Conservation (phyloP, 192 early-diverging fungal species). For the Chytriomyces confervae region DNA sequence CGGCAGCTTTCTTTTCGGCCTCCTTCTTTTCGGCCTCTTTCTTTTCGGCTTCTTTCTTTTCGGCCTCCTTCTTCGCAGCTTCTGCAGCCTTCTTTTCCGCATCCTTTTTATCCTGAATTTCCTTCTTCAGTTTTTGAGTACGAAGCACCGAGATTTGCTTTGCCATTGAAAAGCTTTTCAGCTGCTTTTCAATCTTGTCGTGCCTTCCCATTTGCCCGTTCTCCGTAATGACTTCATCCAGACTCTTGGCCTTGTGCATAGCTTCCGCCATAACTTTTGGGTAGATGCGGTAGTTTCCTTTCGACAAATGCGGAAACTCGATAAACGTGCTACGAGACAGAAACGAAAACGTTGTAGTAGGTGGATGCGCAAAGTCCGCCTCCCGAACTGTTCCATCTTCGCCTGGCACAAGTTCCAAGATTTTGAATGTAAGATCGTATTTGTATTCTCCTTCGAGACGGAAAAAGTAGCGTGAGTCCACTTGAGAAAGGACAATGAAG, state of each 20-base stretch:
- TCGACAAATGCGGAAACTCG: conserved; percentile 3
- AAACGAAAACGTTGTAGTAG: not conserved
- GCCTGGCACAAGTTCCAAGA: not conserved
- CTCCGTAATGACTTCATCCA: not conserved
- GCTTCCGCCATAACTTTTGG: not conserved
- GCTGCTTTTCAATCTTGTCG: not conserved
- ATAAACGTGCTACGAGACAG: conserved; percentile 3
- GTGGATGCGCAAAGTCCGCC: not conserved
- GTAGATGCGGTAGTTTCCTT: conserved; percentile 13
- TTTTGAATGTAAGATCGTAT: conserved; percentile 2
- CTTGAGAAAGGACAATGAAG: conserved; percentile 32
- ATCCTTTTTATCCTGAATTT: not conserved
- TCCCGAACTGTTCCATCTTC: not conserved
- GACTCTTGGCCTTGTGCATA: not conserved
- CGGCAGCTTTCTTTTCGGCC: not conserved
- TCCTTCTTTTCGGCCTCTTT: not conserved
- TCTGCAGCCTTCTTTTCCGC: not conserved
- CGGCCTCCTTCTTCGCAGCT: not conserved
- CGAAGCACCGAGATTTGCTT: not conserved
- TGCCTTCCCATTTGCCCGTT: not conserved
- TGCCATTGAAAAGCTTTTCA: conserved; percentile 5
- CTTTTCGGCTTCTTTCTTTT: not conserved
- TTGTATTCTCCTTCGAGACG: conserved; percentile 5
- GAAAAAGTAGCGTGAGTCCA: conserved; percentile 34
- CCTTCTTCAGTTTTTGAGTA: not conserved